Base-by-base conservation (phyloP, 2,329 filamentous ascomycete species). In the Pseudogymnoascus sp. region DNA sequence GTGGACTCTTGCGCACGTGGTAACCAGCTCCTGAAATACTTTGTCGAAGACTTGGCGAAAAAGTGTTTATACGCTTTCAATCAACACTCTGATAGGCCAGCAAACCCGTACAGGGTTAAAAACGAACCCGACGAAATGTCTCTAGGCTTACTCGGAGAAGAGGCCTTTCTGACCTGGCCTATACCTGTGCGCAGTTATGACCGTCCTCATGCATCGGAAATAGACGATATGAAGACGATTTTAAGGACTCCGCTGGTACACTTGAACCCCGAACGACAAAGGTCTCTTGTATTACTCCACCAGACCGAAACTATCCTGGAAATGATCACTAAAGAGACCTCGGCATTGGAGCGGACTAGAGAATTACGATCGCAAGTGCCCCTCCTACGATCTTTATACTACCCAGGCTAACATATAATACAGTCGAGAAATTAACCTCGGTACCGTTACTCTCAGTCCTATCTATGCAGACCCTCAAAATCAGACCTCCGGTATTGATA, bases 321-420 rank as follows among this genome's bases (percentile, higher is more conserved):
- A 53, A 60, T 63, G 61, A 28, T 63, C 18, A 59, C 36, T 11
- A 63, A 60, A 14, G 61, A 63, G 50, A 63, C 61, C 11, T 62
- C 61, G 6, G 61, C 14, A 34, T 37, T 16, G n/a, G 42, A 59
- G 14, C 61, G 37, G 3, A 16, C 21, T n/a, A 34, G 34, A 14
- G 42, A 56, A 23, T 38, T 28, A 11, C 23, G 23, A 59, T 34
- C 44, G 44, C 11, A 59, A 62, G 23, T 31, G 21, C 5, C 18
- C 21, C 21, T n/a, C 6, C 3, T 2, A 25, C 44, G 18, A 5
- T 7, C 2, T 50, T 53, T 56, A 36, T 56, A 7, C 8, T 6
- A 18, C 10, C 28, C 28, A 18, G 14, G 16, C 50, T 56, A 36
- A 56, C 50, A 18, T 11, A 56, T 14, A 40, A 1, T 40, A 7